These are phyloP conservation scores for Lepiota brunneoincarnata DNA, from an alignment of 768 basidiomycete species.

Conservation along the genomic window DNA sequence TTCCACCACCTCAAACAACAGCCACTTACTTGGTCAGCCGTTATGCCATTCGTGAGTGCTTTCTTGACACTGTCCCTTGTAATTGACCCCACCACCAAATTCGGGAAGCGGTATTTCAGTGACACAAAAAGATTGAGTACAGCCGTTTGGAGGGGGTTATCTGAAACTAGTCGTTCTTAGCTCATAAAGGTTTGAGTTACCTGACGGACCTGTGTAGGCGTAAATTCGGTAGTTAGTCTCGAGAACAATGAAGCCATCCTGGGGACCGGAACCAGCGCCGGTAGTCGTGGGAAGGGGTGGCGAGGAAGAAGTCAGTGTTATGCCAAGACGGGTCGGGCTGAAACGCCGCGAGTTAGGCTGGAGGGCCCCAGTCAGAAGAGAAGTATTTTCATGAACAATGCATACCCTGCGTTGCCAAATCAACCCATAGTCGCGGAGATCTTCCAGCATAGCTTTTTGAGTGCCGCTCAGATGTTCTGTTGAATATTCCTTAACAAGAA, in stretches of 20 bases:
- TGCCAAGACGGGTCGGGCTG: conserved; percentile 92
- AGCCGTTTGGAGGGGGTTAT: conserved; percentile 94
- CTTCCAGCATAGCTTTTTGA: conserved; percentile 84
- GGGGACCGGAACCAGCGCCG: conserved; percentile 53
- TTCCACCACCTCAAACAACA: not conserved
- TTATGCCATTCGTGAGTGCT: conserved; percentile 92
- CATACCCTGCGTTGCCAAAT: conserved; percentile 81
- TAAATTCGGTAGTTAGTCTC: conserved; percentile 99
- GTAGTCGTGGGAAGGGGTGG: conserved; percentile 70
- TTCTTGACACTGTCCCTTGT: conserved; percentile 95
- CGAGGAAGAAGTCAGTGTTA: conserved; percentile 89
- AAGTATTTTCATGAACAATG: conserved; percentile 19
- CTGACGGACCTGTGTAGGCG: conserved; percentile 83
- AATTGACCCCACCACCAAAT: conserved; percentile 93
- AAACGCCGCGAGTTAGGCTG: conserved; percentile 78
- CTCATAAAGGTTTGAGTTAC: conserved; percentile 22
- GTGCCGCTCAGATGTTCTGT: conserved; percentile 76
- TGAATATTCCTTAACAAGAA: conserved; percentile 72
- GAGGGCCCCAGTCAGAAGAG: conserved; percentile 22
- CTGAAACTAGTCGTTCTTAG: conserved; percentile 37
- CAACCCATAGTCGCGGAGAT: conserved; percentile 92
- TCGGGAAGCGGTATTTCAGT: conserved; percentile 92
- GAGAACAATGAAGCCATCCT: conserved; percentile 90
- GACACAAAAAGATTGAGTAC: conserved; percentile 93
- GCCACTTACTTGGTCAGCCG: conserved; percentile 82